Percentiles rank a stretch among this genome's conserved stretches.
Conservation (phyloP, 441 rosid genomes). For the Breynia disticha region DNA sequence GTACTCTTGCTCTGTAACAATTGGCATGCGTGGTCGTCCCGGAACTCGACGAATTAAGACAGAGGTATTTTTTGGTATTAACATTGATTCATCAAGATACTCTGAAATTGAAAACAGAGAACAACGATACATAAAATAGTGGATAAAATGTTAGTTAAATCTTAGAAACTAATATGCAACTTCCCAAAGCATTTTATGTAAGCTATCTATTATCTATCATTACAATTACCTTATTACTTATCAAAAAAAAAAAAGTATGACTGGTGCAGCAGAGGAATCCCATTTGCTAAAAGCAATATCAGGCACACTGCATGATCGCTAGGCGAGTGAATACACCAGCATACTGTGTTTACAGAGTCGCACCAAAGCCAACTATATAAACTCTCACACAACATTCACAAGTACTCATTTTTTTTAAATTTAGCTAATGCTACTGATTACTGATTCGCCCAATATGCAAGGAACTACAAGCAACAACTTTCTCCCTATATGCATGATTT, state of each 20-base stretch:
- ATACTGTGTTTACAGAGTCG: neutral
- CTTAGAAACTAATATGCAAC: conserved; percentile 16
- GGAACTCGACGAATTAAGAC: conserved; percentile 98
- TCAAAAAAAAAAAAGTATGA: too few species aligned
- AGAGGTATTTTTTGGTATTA: conserved; percentile 96
- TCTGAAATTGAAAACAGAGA: conserved; percentile 81
- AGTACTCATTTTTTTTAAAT: too few species aligned
- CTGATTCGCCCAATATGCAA: too few species aligned
- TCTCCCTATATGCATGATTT: too few species aligned
- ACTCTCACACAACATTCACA: neutral
- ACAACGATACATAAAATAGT: conserved; percentile 41
- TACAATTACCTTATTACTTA: too few species aligned
- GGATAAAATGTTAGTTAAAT: conserved; percentile 4
- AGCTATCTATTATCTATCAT: neutral
- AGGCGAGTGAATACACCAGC: neutral
- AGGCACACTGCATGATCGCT: neutral
- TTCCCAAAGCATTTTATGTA: conserved; percentile 2
- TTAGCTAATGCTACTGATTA: too few species aligned
- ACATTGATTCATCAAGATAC: conserved; percentile 89
- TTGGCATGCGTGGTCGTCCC: conserved; percentile 92
- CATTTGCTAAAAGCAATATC: neutral
- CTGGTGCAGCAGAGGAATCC: neutral
- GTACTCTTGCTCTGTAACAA: conserved; percentile 86
- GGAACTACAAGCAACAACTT: too few species aligned
- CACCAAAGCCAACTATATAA: neutral